A percentile compares a stretch with the other conserved stretches of the same genome.
Conservation (phyloP, 75 land plant genomes). For the Cupressus sempervirens region DNA sequence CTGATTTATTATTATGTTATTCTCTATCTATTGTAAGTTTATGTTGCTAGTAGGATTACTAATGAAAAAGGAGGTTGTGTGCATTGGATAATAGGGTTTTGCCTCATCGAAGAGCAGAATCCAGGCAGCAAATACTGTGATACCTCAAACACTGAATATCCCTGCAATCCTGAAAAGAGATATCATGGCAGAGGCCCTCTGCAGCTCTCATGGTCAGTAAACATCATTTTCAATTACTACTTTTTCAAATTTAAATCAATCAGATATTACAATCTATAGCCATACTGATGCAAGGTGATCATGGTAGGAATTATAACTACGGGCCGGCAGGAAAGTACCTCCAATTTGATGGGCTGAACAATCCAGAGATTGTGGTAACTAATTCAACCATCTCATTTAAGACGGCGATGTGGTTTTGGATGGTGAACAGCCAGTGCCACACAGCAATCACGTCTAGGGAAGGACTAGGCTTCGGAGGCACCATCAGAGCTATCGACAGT, state of each 20-base stretch:
- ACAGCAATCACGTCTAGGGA: not conserved
- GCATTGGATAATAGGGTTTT: not conserved
- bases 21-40: not conserved
- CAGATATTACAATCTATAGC: not conserved
- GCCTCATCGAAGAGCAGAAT: not conserved
- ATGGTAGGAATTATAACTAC: not conserved
- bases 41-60: no score
- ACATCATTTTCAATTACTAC: not conserved
- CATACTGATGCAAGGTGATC: not conserved
- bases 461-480: slow-evolving; percentile 10
- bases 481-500: not conserved
- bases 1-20: not conserved
- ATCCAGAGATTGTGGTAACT: no score
- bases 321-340: not conserved
- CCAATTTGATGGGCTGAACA: not conserved
- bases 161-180: not conserved
- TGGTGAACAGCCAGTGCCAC: not conserved
- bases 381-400: no score
- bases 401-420: no score
- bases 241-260: not conserved
- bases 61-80: no score
- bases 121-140: not conserved
- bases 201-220: not conserved
- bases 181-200: not conserved
- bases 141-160: not conserved